Evolutionary conservation across 2,329 filamentous ascomycete species (phyloP).

Genomic region (Fusarium duplospermum): DNA sequence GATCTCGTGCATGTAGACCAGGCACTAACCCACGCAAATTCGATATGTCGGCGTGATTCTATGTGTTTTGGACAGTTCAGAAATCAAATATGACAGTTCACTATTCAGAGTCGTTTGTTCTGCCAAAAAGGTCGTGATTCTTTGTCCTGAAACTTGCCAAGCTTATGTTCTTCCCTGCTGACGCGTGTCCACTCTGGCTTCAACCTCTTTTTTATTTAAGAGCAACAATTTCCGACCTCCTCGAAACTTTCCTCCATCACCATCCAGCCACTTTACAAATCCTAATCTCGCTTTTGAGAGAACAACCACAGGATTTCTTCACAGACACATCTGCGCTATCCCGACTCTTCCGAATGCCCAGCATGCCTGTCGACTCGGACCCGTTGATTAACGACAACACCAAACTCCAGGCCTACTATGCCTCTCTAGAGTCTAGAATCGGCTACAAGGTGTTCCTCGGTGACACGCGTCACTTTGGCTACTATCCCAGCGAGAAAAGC

Average conservation of each 20-base stretch:
- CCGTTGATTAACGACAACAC: conserved; percentile 54
- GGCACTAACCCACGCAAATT: neutral
- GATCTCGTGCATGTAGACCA: neutral
- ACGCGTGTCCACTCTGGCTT: neutral
- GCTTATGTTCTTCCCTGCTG: neutral
- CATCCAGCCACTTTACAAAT: neutral
- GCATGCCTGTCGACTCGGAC: conserved; percentile 1
- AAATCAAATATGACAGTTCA: neutral
- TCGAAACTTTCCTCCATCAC: neutral
- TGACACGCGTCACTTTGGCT: conserved; percentile 62
- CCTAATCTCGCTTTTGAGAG: neutral
- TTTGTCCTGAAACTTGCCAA: neutral
- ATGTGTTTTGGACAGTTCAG: neutral
- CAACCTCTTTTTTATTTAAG: neutral
- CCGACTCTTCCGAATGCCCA: neutral
- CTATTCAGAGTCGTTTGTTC: neutral
- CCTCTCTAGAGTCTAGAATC: conserved; percentile 56
- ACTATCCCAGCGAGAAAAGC: conserved; percentile 55
- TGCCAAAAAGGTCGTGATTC: neutral
- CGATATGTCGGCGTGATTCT: neutral
- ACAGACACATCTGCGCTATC: neutral
- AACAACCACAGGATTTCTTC: neutral
- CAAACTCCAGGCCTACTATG: conserved; percentile 57
- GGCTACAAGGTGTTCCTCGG: conserved; percentile 58
- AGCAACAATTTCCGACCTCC: neutral